Percentiles rank a stretch among this genome's conserved stretches.
Evolutionary conservation across 768 basidiomycete species (phyloP).

Genomic region (Leucocoprinus sp.): DNA sequence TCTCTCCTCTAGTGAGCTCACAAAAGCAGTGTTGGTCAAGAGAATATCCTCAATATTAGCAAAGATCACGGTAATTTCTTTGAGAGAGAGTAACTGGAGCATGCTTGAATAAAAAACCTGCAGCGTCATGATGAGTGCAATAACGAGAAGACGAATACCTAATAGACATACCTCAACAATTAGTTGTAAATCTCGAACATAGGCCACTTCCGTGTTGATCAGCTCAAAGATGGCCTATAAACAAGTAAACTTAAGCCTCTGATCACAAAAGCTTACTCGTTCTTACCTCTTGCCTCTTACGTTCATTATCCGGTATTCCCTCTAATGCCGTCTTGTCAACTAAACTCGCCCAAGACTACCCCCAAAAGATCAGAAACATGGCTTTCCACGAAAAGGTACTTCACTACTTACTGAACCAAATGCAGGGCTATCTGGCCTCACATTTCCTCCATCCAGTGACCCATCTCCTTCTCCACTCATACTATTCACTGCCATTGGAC

Average conservation of each 20-base stretch:
- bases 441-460: conserved; percentile 13
- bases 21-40: conserved; percentile 82
- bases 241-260: background rate
- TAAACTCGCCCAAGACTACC: conserved; percentile 86
- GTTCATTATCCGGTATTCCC: conserved; percentile 68
- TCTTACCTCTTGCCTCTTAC: conserved; percentile 79
- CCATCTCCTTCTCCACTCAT: conserved; percentile 2
- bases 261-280: background rate
- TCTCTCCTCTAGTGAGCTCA: conserved; percentile 84
- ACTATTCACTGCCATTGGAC: conserved; percentile 41
- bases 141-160: background rate
- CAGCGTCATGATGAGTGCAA: background rate
- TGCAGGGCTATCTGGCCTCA: conserved; percentile 44
- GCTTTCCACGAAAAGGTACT: background rate
- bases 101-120: conserved; percentile 84
- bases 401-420: conserved; percentile 54
- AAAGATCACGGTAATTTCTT: conserved; percentile 78
- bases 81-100: conserved; percentile 60
- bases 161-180: conserved; percentile 66
- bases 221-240: conserved; percentile 86
- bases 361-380: conserved; percentile 3
- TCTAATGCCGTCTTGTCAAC: conserved; percentile 80
- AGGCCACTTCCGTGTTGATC: conserved; percentile 83
- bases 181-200: conserved; percentile 86
- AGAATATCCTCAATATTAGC: conserved; percentile 92